Evolutionary conservation across 2,329 filamentous ascomycete genomes (phyloP).

Genomic region (Talaromyces sp.): DNA sequence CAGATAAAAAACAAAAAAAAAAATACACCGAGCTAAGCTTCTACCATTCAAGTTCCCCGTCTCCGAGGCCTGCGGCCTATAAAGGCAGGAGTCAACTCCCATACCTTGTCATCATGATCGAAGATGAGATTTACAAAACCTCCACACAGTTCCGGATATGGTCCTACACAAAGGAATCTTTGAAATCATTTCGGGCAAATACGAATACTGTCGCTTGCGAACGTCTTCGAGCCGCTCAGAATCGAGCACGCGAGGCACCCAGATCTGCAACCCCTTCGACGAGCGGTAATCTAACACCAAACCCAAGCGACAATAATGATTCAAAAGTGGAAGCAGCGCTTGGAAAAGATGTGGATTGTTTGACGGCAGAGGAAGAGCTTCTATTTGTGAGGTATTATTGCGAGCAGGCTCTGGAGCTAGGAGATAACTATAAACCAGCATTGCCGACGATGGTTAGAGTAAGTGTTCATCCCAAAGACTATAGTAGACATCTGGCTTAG

Average conservation of each 20-base stretch:
- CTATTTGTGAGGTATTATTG: slow-evolving; percentile 78
- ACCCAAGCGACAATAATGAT: slow-evolving; percentile 30
- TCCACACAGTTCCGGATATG: slow-evolving; percentile 89
- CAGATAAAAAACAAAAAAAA: too few species aligned
- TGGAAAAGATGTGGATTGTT: slow-evolving; percentile 62
- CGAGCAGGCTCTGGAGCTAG: slow-evolving; percentile 56
- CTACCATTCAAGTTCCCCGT: background rate
- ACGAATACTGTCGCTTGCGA: slow-evolving; percentile 78
- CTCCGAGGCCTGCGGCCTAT: background rate
- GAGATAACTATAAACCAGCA: slow-evolving; percentile 54
- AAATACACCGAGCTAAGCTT: background rate
- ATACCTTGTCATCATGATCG: slow-evolving; percentile 57
- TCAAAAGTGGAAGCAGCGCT: slow-evolving; percentile 29
- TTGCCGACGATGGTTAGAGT: slow-evolving; percentile 60
- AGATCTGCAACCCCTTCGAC: slow-evolving; percentile 32
- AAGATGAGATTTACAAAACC: slow-evolving; percentile 85
- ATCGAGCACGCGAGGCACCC: slow-evolving; percentile 41
- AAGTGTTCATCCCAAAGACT: slow-evolving; percentile 22
- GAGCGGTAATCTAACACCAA: slow-evolving; percentile 30
- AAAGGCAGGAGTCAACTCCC: background rate
- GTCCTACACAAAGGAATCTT: slow-evolving; percentile 76
- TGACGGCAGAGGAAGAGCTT: slow-evolving; percentile 79
- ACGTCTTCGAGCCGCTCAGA: slow-evolving; percentile 57
- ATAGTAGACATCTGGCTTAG: slow-evolving; percentile 5
- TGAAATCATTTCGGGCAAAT: slow-evolving; percentile 67